These are phyloP conservation scores for Globisporangium emineosum DNA, from an alignment of 352 stramenopile species.

Conservation along the genomic window DNA sequence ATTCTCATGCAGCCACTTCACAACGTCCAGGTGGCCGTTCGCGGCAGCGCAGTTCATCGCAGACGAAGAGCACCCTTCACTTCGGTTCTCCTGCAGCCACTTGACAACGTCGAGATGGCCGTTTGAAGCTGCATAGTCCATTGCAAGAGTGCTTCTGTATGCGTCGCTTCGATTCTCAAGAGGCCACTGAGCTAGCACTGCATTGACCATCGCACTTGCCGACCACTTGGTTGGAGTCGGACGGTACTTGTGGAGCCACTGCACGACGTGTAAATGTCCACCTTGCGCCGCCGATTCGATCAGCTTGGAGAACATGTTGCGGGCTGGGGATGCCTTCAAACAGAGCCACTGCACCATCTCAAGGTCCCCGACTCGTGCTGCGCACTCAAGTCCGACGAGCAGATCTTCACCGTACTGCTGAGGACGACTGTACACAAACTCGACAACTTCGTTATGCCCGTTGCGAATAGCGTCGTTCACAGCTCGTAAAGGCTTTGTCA, in stretches of 20 bases:
- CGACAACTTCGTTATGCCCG: neutral
- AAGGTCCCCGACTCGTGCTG: neutral
- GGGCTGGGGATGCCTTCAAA: neutral
- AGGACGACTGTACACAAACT: neutral
- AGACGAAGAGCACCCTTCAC: neutral
- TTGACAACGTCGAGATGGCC: neutral
- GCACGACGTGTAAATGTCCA: neutral
- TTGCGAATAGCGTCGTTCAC: neutral
- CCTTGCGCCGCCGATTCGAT: neutral
- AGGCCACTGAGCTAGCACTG: neutral
- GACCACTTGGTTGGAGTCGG: neutral
- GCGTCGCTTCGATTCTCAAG: neutral
- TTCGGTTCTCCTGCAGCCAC: neutral
- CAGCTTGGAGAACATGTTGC: neutral
- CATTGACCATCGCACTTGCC: neutral
- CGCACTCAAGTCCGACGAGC: neutral
- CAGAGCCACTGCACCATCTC: constrained; percentile 4
- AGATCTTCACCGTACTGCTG: neutral
- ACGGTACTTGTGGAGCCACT: constrained; percentile 2
- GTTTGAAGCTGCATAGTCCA: neutral
- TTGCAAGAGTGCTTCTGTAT: neutral
- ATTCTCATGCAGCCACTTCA: neutral
- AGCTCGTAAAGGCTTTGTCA: neutral
- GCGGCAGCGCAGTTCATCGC: neutral
- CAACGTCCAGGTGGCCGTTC: neutral